phyloP scores from a whole-genome alignment of 345 rosid genomes.

The Erucastrum elatum region DNA sequence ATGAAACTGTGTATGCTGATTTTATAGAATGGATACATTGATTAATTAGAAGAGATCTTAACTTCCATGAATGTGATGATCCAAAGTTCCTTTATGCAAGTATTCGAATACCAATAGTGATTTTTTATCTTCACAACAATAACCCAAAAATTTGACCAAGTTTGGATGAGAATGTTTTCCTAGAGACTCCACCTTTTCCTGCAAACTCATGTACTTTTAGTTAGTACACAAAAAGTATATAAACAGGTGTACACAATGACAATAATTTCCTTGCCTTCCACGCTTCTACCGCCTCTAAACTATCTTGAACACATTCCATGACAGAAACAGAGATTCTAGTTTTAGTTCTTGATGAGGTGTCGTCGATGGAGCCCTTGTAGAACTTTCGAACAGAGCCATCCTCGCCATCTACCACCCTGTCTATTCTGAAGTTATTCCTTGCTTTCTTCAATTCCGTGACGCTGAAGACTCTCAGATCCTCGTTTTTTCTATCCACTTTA shows the following conservation, averaged over 20 bases:
- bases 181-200: neutral
- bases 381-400: neutral
- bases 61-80: constrained; percentile 8
- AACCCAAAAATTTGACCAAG: constrained; percentile 18
- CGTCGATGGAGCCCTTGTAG: constrained; percentile 18
- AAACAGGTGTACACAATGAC: neutral
- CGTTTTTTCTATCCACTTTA: neutral
- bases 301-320: constrained; percentile 8
- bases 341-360: constrained; percentile 19
- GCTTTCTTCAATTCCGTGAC: constrained; percentile 8
- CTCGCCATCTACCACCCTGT: neutral
- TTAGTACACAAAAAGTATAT: neutral
- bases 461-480: constrained; percentile 15
- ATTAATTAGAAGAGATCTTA: neutral
- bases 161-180: neutral
- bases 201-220: neutral
- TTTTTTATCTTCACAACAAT: constrained; percentile 12
- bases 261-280: constrained; percentile 4
- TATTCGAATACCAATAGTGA: constrained; percentile 11
- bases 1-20: neutral
- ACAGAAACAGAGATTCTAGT: constrained; percentile 8
- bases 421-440: constrained; percentile 1
- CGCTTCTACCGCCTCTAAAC: neutral
- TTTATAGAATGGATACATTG: neutral
- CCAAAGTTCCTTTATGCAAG: constrained; percentile 7